Evolutionary conservation across 768 basidiomycete species (phyloP).

Genomic region (Serendipita sp.): DNA sequence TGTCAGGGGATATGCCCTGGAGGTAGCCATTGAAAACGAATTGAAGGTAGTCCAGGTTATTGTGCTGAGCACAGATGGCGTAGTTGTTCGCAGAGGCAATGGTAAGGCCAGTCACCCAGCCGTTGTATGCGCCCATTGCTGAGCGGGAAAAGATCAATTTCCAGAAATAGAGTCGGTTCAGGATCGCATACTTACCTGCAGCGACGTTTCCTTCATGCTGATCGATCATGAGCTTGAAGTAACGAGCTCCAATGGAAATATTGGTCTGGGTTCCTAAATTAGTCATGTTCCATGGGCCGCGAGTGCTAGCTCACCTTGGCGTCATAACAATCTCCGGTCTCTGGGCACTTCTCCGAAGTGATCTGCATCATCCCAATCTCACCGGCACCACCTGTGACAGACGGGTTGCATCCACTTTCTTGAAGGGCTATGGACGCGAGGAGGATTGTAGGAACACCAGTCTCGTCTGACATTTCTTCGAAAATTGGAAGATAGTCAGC

Average conservation of each 20-base stretch:
- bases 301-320: background rate
- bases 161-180: background rate
- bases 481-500: constrained; percentile 34
- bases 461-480: constrained; percentile 17
- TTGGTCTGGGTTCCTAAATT: background rate
- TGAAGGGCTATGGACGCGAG: constrained; percentile 82
- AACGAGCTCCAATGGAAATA: constrained; percentile 3
- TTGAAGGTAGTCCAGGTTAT: constrained; percentile 4
- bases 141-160: background rate
- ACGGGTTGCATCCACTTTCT: constrained; percentile 58
- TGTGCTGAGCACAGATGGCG: background rate
- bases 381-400: constrained; percentile 52
- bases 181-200: background rate
- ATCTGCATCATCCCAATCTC: constrained; percentile 58
- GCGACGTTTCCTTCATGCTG: background rate
- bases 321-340: background rate
- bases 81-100: background rate
- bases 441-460: constrained; percentile 49
- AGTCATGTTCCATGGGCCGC: background rate
- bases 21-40: constrained; percentile 2
- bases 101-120: background rate
- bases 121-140: constrained; percentile 4
- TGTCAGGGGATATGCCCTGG: background rate
- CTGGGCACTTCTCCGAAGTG: constrained; percentile 41
- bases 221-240: background rate